Base-by-base conservation (phyloP, 2,329 filamentous ascomycete genomes). In the Thermothelomyces thermophilus region DNA sequence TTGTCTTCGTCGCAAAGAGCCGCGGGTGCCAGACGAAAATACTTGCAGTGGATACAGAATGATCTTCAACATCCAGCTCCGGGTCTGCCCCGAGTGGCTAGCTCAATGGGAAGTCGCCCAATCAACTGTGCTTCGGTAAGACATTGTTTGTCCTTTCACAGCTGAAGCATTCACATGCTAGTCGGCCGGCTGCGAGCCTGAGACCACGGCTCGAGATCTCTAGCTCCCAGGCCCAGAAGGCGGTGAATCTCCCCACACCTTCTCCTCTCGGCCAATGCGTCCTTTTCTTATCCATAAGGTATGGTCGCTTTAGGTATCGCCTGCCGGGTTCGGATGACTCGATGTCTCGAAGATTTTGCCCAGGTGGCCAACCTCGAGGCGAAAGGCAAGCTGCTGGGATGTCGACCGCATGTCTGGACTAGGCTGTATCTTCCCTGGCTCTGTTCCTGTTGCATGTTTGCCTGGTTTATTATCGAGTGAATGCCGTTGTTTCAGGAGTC, bases 61-160 rank as follows among this genome's bases (percentile, higher is more conserved):
- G 30, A 50, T 50, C 46, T 36, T 39, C 40, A 30, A 40, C 35
- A 20, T 20, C 37, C 45, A 43, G 19, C 41, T 35, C 17, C 30
- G 36, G 34, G 16, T 35, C 34, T 17, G 30, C 20, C 22, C 41
- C 30, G 34, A 28, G 24, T 39, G 41, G 16, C 36, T 44, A 22
- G 45, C 14, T 28, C 22, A 34, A 49, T 43, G 34, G 17, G 28
- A 20, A n/a, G 5, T 39, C 36, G 20, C 51, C 24, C 46, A 53
- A 53, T 46, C 46, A 37, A 33, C 7, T 46, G 22, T 46, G 46
- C 46, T 36, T 53, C 51, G 46, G 47, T 19, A 48, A 46, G 41
- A 41, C 42, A 47, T 5, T 30, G n/a, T 35, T 17, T 39, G 35
- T 43, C 35, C 37, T 24, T 43, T 43, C 40, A 33, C 31, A 43